Evolutionary conservation across 805 yeast genomes (phyloP).

Genomic region (Nakazawaea ernobii): DNA sequence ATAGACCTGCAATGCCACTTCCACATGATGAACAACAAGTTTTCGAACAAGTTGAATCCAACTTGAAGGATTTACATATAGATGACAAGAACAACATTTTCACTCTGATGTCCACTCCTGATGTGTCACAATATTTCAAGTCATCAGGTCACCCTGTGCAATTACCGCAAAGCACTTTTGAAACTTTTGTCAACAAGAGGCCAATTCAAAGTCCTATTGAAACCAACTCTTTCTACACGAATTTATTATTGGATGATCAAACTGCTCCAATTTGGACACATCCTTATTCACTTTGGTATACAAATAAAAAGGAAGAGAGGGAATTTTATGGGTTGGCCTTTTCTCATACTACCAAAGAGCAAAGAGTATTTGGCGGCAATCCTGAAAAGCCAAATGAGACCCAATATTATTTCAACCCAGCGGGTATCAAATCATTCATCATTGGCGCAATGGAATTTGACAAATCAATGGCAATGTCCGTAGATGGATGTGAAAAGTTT

Average conservation of each 20-base stretch:
- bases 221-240: slow-evolving; percentile 77
- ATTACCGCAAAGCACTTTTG: background rate
- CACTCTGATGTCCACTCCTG: slow-evolving; percentile 11
- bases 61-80: background rate
- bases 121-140: slow-evolving; percentile 13
- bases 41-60: background rate
- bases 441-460: slow-evolving; percentile 39
- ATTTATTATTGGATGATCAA: slow-evolving; percentile 61
- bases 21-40: background rate
- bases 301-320: slow-evolving; percentile 35
- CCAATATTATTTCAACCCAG: slow-evolving; percentile 62
- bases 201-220: slow-evolving; percentile 38
- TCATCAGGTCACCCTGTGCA: slow-evolving; percentile 5
- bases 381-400: slow-evolving; percentile 28
- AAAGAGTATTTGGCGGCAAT: slow-evolving; percentile 68
- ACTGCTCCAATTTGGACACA: slow-evolving; percentile 73
- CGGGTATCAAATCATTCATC: slow-evolving; percentile 55
- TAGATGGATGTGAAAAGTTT: slow-evolving; percentile 27
- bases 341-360: slow-evolving; percentile 53
- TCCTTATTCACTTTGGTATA: slow-evolving; percentile 72
- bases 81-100: background rate
- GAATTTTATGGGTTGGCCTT: slow-evolving; percentile 55
- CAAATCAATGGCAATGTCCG: slow-evolving; percentile 15
- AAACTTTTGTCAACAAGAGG: background rate
- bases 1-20: slow-evolving; percentile 8